Conservation (phyloP, 495 filamentous ascomycete species). For the Penicillium coffeae region DNA sequence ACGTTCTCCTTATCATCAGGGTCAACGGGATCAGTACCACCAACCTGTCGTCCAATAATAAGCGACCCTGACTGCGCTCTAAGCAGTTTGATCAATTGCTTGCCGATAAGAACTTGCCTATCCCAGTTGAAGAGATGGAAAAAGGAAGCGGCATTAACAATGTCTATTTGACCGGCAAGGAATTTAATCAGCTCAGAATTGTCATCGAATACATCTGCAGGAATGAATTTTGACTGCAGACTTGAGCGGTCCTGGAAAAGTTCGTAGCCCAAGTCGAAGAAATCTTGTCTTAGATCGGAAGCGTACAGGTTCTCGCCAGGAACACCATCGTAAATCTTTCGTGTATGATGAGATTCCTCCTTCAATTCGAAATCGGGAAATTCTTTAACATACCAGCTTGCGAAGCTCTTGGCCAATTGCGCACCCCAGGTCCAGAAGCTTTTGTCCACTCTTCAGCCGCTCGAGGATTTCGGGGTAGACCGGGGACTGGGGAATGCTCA, state of each 20-base stretch:
- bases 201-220: constrained; percentile 50
- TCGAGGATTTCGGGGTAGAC: constrained; percentile 37
- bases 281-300: constrained; percentile 35
- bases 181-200: constrained; percentile 25
- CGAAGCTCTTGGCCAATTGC: constrained; percentile 40
- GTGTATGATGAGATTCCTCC: no score
- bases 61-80: constrained; percentile 38
- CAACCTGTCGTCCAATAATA: constrained; percentile 48
- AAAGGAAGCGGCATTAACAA: constrained; percentile 52
- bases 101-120: constrained; percentile 46
- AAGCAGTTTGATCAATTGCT: constrained; percentile 44
- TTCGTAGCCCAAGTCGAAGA: constrained; percentile 46
- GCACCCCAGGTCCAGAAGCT: constrained; percentile 41
- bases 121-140: constrained; percentile 59
- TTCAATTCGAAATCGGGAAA: background rate
- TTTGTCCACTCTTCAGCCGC: constrained; percentile 33
- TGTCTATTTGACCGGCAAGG: constrained; percentile 48
- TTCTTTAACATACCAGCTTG: constrained; percentile 18
- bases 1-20: constrained; percentile 19
- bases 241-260: constrained; percentile 42
- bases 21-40: constrained; percentile 24
- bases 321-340: constrained; percentile 29
- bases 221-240: constrained; percentile 45
- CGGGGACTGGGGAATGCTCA: constrained; percentile 30
- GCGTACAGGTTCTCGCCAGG: constrained; percentile 32